phyloP scores from a whole-genome alignment of 2,329 filamentous ascomycete genomes.

The Colletotrichum sp. region DNA sequence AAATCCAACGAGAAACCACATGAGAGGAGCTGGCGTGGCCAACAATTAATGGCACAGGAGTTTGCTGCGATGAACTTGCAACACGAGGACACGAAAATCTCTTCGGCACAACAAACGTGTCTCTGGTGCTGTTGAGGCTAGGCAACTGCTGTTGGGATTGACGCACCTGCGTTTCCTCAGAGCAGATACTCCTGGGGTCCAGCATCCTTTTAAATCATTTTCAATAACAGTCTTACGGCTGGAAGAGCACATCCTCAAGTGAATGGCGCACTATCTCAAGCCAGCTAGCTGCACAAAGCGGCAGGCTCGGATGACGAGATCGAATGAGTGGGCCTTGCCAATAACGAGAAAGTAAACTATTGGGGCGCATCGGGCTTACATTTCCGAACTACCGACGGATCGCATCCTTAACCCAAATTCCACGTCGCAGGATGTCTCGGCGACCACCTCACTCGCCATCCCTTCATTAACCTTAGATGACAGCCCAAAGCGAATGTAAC shows the following conservation, averaged over 20 bases:
- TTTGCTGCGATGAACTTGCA: not conserved
- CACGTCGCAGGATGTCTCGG: not conserved
- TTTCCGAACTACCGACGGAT: not conserved
- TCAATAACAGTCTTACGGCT: not conserved
- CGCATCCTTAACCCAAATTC: not conserved
- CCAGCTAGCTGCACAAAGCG: not conserved
- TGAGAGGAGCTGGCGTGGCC: not conserved
- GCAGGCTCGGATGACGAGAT: not conserved
- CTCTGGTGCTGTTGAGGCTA: not conserved
- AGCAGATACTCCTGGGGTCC: not conserved
- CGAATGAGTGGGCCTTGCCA: not conserved
- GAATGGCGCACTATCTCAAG: not conserved
- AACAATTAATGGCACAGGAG: not conserved
- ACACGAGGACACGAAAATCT: not conserved
- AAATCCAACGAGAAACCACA: accelerated
- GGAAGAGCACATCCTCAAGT: not conserved
- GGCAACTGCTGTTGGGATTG: not conserved
- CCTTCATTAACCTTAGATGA: not conserved
- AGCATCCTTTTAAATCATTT: not conserved
- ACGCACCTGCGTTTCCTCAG: not conserved
- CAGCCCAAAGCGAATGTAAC: not conserved
- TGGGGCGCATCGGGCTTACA: not conserved
- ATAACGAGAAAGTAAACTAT: not conserved
- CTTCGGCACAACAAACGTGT: not conserved
- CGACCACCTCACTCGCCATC: not conserved